Evolutionary conservation across 2,329 filamentous ascomycete genomes (phyloP), one percentile per base, ranked within the genome.

Genomic region (Colletotrichum truncatum): DNA sequence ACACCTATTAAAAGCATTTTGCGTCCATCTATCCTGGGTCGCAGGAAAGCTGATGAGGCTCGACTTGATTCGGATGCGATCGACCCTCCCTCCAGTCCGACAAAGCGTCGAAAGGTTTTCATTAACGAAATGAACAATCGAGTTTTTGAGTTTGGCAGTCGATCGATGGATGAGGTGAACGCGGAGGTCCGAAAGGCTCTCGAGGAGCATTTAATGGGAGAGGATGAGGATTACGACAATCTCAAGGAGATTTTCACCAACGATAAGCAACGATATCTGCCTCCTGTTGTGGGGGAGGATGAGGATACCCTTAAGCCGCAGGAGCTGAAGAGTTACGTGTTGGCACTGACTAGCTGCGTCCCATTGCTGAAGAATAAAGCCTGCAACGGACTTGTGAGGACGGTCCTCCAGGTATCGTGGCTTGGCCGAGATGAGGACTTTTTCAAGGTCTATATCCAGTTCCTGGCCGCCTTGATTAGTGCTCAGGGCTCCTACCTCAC

Each of bases 401-500:
- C 81, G 53, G 80, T 91, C 8, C 77, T 91, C n/a, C 79, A 82
- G 56, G 89, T 85, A 73, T 84, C 86, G 32, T 92, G 89, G 89
- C 79, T 90, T 34, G 89, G 87, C 9, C 84, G 88, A 61, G 88
- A 91, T 66, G 85, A 88, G 26, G 81, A 83, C 34, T 93, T 93
- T 73, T 83, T 89, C 61, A 87, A 87, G 70, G 86, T 88, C 54
- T 94, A 92, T 73, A 84, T 86, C 59, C 85, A 89, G 71, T 91
- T 93, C 70, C 79, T 93, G 23, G 87, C 87, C 16, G 88, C 89
- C 36, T 81, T 99, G 46, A 89, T 94, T 55, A 97, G 93, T 66
- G 91, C 94, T 1, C 93, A 98, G 73, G 91, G 92, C 45, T 89
- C 88, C 12, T 97, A 93, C 77, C 86, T 97, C 32, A 85, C 85